Conservation (phyloP, 1,139 yeast genomes). For the Yarrowia galli region DNA sequence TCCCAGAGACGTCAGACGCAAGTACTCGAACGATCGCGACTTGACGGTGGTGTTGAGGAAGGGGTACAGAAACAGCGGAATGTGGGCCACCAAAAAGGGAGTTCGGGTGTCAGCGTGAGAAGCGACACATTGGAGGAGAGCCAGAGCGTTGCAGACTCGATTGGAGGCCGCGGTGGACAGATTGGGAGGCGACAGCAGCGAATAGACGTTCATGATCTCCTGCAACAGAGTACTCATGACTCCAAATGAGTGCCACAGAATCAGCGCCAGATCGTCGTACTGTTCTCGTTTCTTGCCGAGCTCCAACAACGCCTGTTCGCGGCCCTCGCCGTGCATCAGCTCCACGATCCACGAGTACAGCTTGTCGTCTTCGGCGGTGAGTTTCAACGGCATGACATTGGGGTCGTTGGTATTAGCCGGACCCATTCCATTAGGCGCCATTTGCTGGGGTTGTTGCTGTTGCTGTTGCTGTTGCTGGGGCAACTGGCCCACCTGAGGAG, state of each 20-base stretch:
- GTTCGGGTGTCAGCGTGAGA: conserved; percentile 90
- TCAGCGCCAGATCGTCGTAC: conserved; percentile 90
- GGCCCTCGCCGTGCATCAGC: conserved; percentile 84
- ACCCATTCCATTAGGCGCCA: conserved; percentile 13
- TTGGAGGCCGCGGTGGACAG: conserved; percentile 88
- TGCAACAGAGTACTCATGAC: conserved; percentile 91
- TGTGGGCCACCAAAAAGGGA: conserved; percentile 84
- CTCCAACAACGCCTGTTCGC: conserved; percentile 91
- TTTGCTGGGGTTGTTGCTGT: not conserved
- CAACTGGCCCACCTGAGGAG: not conserved
- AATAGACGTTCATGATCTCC: conserved; percentile 90
- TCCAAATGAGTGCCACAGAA: conserved; percentile 95
- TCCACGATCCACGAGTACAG: conserved; percentile 92
- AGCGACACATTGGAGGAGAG: conserved; percentile 94
- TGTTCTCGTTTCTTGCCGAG: conserved; percentile 94
- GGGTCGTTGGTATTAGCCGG: conserved; percentile 41
- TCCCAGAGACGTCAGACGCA: conserved; percentile 90
- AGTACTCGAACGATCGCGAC: conserved; percentile 90
- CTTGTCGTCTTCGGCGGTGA: conserved; percentile 71
- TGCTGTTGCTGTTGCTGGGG: not conserved
- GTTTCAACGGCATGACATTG: conserved; percentile 32
- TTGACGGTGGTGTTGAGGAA: conserved; percentile 90
- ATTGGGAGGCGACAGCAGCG: conserved; percentile 84
- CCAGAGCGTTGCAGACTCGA: conserved; percentile 94
- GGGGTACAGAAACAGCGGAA: conserved; percentile 91